These are phyloP conservation scores for Kingdonia uniflora DNA, from an alignment of 164 flowering plant genomes.

Conservation along the genomic window DNA sequence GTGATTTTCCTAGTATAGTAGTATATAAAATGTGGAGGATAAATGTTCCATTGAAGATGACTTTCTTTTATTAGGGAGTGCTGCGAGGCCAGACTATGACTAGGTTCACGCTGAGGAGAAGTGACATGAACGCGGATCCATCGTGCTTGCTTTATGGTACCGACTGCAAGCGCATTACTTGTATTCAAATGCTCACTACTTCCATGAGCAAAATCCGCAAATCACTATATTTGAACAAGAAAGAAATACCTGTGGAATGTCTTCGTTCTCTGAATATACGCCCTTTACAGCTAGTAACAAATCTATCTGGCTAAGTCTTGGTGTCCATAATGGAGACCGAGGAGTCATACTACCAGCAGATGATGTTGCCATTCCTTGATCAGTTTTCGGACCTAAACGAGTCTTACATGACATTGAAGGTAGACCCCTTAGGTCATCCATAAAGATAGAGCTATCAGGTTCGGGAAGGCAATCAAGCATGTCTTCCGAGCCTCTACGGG, in stretches of 20 bases:
- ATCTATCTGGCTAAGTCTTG: constrained; percentile 76
- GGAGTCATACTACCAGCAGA: constrained; percentile 99
- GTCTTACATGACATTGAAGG: constrained; percentile 87
- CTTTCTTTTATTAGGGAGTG: too few species aligned
- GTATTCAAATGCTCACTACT: too few species aligned
- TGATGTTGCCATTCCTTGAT: constrained; percentile 97
- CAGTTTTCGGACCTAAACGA: constrained; percentile 97
- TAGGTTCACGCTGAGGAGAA: too few species aligned
- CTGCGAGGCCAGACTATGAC: too few species aligned
- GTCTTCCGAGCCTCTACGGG: constrained; percentile 93
- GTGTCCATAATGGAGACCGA: constrained; percentile 86
- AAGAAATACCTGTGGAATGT: constrained; percentile 68
- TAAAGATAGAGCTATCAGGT: constrained; percentile 48
- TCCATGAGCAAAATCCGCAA: too few species aligned
- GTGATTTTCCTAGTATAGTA: too few species aligned
- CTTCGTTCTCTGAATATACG: constrained; percentile 74
- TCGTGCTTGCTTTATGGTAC: too few species aligned
- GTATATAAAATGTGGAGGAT: too few species aligned
- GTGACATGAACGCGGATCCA: too few species aligned
- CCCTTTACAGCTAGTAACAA: constrained; percentile 76
- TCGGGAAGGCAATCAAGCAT: constrained; percentile 93
- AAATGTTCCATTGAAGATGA: too few species aligned
- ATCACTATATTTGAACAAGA: not conserved
- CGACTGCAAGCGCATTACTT: too few species aligned
- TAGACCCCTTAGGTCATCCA: constrained; percentile 84